These are phyloP conservation scores for Macadamia tetraphylla DNA, from an alignment of 164 flowering plant genomes.

Conservation along the genomic window DNA sequence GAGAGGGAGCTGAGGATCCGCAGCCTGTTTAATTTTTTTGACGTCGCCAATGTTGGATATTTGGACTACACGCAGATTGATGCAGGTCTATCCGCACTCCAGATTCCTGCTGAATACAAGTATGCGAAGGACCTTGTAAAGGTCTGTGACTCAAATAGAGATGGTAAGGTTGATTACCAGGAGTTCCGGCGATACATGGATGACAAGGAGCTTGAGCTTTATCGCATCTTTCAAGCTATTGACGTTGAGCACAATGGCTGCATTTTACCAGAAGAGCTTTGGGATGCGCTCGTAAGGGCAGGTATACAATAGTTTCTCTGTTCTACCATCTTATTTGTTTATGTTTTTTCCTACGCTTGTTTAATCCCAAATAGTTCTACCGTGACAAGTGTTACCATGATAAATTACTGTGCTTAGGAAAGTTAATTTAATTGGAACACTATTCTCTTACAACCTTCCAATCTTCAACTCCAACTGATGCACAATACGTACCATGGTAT, in stretches of 20 bases:
- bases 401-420: not conserved
- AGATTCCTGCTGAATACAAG: conserved; percentile 80
- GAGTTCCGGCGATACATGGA: conserved; percentile 92
- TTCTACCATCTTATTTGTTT: not conserved
- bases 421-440: not conserved
- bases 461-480: not conserved
- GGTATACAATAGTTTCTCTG: conserved; percentile 41
- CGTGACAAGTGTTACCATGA: not conserved
- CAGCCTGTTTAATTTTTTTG: conserved; percentile 72
- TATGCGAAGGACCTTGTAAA: conserved; percentile 77
- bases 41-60: conserved; percentile 49
- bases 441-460: not conserved
- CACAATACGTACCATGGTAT: too few relatives aligned
- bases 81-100: conserved; percentile 69
- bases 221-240: conserved; percentile 82
- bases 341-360: not conserved
- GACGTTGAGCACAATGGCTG: conserved; percentile 95
- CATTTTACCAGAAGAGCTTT: conserved; percentile 92
- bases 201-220: conserved; percentile 87
- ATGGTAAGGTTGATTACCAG: conserved; percentile 77
- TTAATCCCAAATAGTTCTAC: not conserved
- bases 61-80: conserved; percentile 76
- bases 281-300: conserved; percentile 86
- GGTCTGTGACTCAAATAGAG: conserved; percentile 75
- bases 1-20: conserved; percentile 79